Evolutionary conservation across 2,329 filamentous ascomycete genomes (phyloP).

Genomic region (Dactylella cylindrospora): DNA sequence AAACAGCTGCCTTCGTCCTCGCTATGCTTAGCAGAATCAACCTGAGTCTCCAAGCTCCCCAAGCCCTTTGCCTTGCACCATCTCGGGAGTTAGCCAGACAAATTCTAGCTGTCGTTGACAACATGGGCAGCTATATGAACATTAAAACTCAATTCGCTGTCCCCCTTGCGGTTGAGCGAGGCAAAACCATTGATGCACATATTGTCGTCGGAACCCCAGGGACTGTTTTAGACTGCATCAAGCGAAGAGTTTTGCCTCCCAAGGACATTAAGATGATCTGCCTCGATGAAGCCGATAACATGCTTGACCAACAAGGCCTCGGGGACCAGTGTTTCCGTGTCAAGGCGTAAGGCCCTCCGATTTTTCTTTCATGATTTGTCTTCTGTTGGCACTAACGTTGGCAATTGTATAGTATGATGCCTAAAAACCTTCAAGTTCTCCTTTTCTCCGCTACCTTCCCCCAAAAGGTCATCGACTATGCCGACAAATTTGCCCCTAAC

Average conservation of each 20-base stretch:
- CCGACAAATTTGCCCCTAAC: conserved; percentile 77
- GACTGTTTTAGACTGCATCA: conserved; percentile 84
- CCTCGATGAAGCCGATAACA: conserved; percentile 96
- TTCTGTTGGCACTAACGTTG: conserved; percentile 30
- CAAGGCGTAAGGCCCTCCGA: conserved; percentile 65
- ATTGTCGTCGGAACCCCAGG: conserved; percentile 92
- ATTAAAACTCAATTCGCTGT: conserved; percentile 79
- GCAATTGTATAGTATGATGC: conserved; percentile 63
- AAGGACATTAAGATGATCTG: conserved; percentile 77
- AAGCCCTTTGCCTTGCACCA: conserved; percentile 85
- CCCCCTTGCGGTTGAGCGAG: conserved; percentile 71
- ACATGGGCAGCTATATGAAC: conserved; percentile 76
- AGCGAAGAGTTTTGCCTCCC: conserved; percentile 71
- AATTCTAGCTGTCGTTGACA: conserved; percentile 79
- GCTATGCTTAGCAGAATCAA: conserved; percentile 88
- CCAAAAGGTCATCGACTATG: conserved; percentile 79
- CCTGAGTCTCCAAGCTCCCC: conserved; percentile 65
- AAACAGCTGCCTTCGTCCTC: conserved; percentile 93
- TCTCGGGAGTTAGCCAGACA: conserved; percentile 93
- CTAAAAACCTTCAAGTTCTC: conserved; percentile 75
- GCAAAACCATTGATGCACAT: conserved; percentile 69
- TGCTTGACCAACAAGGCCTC: conserved; percentile 92
- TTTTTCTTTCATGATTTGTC: background rate
- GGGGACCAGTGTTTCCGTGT: conserved; percentile 93
- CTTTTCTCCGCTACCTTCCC: conserved; percentile 96